Evolutionary conservation across 2,329 filamentous ascomycete species (phyloP), one percentile per base, ranked within the genome.

Genomic region (Paecilomyces fulvus): DNA sequence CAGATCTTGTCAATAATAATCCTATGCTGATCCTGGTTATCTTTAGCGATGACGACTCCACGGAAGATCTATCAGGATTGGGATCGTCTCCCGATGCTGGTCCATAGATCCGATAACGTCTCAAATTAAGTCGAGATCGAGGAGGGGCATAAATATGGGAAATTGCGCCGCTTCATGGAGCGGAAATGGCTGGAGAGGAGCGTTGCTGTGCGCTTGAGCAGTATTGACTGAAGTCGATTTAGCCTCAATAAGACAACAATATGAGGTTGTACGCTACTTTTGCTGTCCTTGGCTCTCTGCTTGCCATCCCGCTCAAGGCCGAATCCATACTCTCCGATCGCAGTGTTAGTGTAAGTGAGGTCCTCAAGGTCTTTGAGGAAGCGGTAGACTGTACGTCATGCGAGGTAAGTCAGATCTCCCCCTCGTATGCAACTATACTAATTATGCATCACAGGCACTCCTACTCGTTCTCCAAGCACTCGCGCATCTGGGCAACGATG

Each of bases 401-500:
- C 14, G 37, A 43, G 14, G 37, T 43, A 43, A 8, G n/a, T 17
- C 9, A 7, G 17, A 17, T 17, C n/a, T 43, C 14, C 9, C 3
- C n/a, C 17, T 17, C 37, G 8, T n/a, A 17, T n/a, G 4, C 14
- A 43, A 43, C n/a, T n/a, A 17, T 43, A 17, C 37, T 43, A 5
- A 43, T 8, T 17, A 43, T 43, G 5, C 2, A 20, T 30, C 48
- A 4, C 25, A 71, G 68, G 60, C 65, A 25, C 61, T 77, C 11
- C 63, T 79, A 3, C 62, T 68, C 17, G 62, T 73, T 7, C 71
- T 81, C 21, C 78, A 80, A 59, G 70, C 71, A 1, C 63, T 79
- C 23, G 74, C 78, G 8, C 62, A 63, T 20, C 60, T 78, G 2
- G 77, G 79, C 2, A 75, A 80, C 37, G 57, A 64, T 11, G 63